phyloP scores from a whole-genome alignment of 805 yeast genomes.

The Trichomonascus vanleenenianus region DNA sequence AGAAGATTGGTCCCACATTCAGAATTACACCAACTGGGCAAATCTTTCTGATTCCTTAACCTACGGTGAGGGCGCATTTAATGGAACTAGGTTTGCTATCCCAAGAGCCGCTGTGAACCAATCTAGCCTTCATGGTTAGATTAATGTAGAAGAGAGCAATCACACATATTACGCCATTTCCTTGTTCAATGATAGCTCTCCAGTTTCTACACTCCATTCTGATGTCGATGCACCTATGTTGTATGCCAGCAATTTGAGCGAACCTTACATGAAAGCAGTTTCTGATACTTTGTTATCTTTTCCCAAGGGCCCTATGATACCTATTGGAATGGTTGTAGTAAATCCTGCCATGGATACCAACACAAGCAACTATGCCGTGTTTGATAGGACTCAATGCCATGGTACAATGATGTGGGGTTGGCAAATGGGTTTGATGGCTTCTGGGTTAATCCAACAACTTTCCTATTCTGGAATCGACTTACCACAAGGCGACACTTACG shows the following conservation, averaged over 20 bases:
- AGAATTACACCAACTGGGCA: conserved; percentile 5
- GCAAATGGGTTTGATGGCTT: conserved; percentile 10
- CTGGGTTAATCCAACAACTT: conserved; percentile 4
- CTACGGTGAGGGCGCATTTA: conserved; percentile 8
- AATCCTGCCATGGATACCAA: conserved; percentile 8
- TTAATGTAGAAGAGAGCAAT: conserved; percentile 1
- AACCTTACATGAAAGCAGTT: conserved; percentile 7
- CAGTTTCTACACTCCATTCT: conserved; percentile 5
- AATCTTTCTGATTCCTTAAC: conserved; percentile 1
- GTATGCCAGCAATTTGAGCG: conserved; percentile 6
- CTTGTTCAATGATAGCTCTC: conserved; percentile 6
- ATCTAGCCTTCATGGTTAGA: not conserved
- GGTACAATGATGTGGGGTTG: conserved; percentile 9
- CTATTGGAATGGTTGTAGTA: conserved; percentile 10
- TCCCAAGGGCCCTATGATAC: conserved; percentile 8
- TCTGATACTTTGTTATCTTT: conserved; percentile 7
- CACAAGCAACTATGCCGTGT: conserved; percentile 5
- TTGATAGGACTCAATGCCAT: conserved; percentile 7
- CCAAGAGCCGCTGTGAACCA: not conserved
- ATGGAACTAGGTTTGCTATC: conserved; percentile 2
- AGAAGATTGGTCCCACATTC: not conserved
- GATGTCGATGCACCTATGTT: conserved; percentile 5
- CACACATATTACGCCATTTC: conserved; percentile 6
- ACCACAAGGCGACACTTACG: conserved; percentile 6
- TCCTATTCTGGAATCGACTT: conserved; percentile 4